phyloP scores from a whole-genome alignment of 2,329 filamentous ascomycete genomes.

The Monilinia fructicola region DNA sequence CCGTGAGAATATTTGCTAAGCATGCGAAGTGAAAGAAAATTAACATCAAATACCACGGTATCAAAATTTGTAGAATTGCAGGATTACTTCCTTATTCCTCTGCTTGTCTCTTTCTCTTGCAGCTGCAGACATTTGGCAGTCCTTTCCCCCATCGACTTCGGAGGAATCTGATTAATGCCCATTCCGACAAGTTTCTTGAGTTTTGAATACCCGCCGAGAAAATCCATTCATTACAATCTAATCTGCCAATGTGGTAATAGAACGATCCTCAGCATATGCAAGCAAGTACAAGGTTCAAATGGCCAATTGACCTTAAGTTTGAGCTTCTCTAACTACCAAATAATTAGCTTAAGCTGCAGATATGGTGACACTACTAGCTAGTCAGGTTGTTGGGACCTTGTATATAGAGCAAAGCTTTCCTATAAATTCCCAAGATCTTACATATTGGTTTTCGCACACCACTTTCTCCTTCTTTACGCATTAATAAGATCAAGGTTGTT shows the following conservation, averaged over 20 bases:
- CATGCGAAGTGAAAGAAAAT: neutral
- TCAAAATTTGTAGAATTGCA: neutral
- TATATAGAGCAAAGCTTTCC: neutral
- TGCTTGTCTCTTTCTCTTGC: neutral
- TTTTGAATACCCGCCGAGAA: neutral
- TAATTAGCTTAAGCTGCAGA: neutral
- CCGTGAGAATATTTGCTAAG: neutral
- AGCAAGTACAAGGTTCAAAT: conserved; percentile 7
- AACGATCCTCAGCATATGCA: neutral
- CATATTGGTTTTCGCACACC: neutral
- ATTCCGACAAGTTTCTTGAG: too few species aligned
- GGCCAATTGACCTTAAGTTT: neutral
- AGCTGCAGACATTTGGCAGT: too few species aligned
- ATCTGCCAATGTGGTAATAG: neutral
- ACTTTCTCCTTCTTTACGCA: neutral
- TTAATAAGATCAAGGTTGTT: neutral
- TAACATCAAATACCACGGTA: neutral
- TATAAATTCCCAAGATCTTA: neutral
- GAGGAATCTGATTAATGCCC: too few species aligned
- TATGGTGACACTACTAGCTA: neutral
- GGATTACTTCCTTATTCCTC: neutral
- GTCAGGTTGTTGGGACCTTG: neutral
- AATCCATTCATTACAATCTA: neutral
- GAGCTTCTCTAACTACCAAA: neutral
- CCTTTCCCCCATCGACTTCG: too few species aligned